Conservation (phyloP, 2,329 filamentous ascomycete species). For the Myriosclerotinia scirpicola region DNA sequence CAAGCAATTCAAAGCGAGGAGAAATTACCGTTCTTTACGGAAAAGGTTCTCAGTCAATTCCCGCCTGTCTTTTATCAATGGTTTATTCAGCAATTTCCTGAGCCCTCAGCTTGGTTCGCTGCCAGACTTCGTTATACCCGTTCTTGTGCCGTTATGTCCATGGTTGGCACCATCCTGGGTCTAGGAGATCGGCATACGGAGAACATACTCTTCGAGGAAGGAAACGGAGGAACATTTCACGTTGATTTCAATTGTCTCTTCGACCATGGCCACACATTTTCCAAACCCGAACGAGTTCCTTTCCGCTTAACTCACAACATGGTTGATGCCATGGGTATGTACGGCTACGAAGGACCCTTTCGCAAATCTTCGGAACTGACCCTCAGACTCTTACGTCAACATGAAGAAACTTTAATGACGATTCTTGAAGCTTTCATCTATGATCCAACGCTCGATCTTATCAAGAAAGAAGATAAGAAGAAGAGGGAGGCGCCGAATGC, state of each 20-base stretch:
- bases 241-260: slow-evolving; percentile 99
- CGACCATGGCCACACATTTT: slow-evolving; percentile 94
- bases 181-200: slow-evolving; percentile 95
- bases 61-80: slow-evolving; percentile 85
- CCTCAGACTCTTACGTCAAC: slow-evolving; percentile 77
- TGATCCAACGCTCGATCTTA: slow-evolving; percentile 91
- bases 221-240: slow-evolving; percentile 90
- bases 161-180: slow-evolving; percentile 92
- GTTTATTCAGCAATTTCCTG: slow-evolving; percentile 94
- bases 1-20: slow-evolving; percentile 56
- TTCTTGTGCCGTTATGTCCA: slow-evolving; percentile 98
- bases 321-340: slow-evolving; percentile 94
- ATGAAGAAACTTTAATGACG: slow-evolving; percentile 95
- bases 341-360: slow-evolving; percentile 92
- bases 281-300: slow-evolving; percentile 90
- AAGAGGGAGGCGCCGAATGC: slow-evolving; percentile 39
- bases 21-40: slow-evolving; percentile 70
- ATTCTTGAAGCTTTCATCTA: slow-evolving; percentile 97
- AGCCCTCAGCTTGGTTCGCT: slow-evolving; percentile 88
- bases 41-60: slow-evolving; percentile 64
- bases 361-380: slow-evolving; percentile 88
- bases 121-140: slow-evolving; percentile 87
- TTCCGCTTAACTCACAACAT: slow-evolving; percentile 99
- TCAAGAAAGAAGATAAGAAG: slow-evolving; percentile 64
- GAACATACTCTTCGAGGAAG: slow-evolving; percentile 93